Percentiles rank a stretch among this genome's conserved stretches.
Evolutionary conservation across 768 basidiomycete genomes (phyloP).

Genomic region (Trametes maxima): DNA sequence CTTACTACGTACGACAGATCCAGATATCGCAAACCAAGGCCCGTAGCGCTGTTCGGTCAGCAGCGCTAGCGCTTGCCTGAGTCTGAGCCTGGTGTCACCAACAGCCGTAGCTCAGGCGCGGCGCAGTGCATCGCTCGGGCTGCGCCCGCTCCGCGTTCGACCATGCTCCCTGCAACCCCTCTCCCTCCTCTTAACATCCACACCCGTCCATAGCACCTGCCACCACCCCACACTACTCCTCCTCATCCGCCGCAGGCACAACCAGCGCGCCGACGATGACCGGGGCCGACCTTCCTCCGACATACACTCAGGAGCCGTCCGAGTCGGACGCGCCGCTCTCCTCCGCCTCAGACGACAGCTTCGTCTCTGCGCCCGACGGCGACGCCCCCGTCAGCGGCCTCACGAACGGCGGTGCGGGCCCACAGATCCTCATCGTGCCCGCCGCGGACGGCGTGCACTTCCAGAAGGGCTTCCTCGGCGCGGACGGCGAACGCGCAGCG

Average conservation of each 20-base stretch:
- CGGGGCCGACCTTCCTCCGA: slow-evolving; percentile 30
- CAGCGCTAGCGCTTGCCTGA: too few relatives aligned
- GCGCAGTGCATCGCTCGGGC: slow-evolving; percentile 1
- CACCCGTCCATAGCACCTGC: neutral
- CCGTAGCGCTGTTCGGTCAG: too few relatives aligned
- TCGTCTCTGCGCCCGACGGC: slow-evolving; percentile 21
- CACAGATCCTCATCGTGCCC: slow-evolving; percentile 78
- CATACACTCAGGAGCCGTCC: slow-evolving; percentile 29
- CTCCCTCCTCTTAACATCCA: neutral
- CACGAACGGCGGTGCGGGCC: slow-evolving; percentile 37
- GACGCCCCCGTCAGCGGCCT: neutral
- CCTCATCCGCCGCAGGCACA: neutral
- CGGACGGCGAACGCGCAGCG: slow-evolving; percentile 78
- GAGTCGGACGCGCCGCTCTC: slow-evolving; percentile 13
- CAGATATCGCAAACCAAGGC: too few relatives aligned
- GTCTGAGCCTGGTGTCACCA: neutral
- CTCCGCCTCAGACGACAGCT: slow-evolving; percentile 16
- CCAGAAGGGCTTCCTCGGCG: slow-evolving; percentile 85
- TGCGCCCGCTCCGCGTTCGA: neutral
- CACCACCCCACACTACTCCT: slow-evolving; percentile 1
- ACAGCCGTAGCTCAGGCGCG: neutral
- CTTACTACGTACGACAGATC: too few relatives aligned
- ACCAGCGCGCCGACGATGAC: slow-evolving; percentile 22
- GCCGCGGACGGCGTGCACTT: slow-evolving; percentile 71
- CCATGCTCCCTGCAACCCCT: neutral